A percentile compares a stretch with the other conserved stretches of the same genome.
phyloP scores from a whole-genome alignment of 441 rosid species.

The Pelargonium fulgidum region DNA sequence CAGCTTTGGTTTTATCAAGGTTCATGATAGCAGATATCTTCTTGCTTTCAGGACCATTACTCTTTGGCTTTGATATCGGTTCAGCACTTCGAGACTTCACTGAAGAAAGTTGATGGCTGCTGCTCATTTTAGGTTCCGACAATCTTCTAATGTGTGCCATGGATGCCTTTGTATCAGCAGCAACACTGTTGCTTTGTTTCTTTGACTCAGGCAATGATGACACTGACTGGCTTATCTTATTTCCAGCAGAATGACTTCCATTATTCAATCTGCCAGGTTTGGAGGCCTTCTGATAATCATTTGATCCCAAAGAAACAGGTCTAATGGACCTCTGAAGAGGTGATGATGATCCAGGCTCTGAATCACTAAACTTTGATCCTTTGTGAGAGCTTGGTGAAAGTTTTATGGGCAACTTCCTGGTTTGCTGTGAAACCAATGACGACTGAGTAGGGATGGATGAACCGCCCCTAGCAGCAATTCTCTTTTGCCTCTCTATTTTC shows the following conservation, averaged over 20 bases:
- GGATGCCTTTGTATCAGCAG: slow-evolving; percentile 53
- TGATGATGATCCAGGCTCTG: slow-evolving; percentile 66
- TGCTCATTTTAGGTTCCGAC: slow-evolving; percentile 70
- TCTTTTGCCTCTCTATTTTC: slow-evolving; percentile 82
- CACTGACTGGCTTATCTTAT: slow-evolving; percentile 54
- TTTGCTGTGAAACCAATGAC: slow-evolving; percentile 35
- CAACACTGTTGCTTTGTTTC: slow-evolving; percentile 37
- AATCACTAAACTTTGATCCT: slow-evolving; percentile 79
- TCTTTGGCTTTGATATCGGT: slow-evolving; percentile 38
- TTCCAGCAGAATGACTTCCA: slow-evolving; percentile 47
- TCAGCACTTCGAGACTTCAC: slow-evolving; percentile 43
- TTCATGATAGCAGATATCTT: slow-evolving; percentile 78
- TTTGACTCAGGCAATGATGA: slow-evolving; percentile 61
- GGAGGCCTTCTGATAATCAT: slow-evolving; percentile 40
- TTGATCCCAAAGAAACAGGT: slow-evolving; percentile 46
- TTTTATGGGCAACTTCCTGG: slow-evolving; percentile 52
- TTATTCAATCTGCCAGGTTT: slow-evolving; percentile 49
- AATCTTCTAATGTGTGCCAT: slow-evolving; percentile 71
- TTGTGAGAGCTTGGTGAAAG: slow-evolving; percentile 58
- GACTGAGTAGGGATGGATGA: slow-evolving; percentile 41
- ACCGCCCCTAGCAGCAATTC: slow-evolving; percentile 75
- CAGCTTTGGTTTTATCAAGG: slow-evolving; percentile 76
- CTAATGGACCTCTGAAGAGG: slow-evolving; percentile 58
- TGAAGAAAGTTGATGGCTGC: slow-evolving; percentile 34
- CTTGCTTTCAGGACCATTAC: slow-evolving; percentile 54